Conservation (phyloP, 768 basidiomycete species). For the Pisolithus microcarpus region DNA sequence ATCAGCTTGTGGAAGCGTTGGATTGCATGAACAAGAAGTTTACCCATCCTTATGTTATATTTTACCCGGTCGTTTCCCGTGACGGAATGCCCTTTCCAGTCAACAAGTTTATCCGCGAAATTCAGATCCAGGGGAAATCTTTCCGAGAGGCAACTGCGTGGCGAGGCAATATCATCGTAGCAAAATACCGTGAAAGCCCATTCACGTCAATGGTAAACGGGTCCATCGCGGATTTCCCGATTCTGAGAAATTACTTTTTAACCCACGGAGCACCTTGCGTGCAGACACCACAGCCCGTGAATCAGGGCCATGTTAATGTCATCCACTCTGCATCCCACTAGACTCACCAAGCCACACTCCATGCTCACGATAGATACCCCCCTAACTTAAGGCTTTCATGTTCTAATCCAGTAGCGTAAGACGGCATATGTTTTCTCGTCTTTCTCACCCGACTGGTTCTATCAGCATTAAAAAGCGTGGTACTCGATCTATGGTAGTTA, state of each 20-base stretch:
- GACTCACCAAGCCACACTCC: neutral
- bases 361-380: neutral
- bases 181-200: slow-evolving; percentile 50
- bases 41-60: slow-evolving; percentile 71
- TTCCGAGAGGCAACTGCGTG: slow-evolving; percentile 63
- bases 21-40: slow-evolving; percentile 79
- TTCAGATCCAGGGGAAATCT: slow-evolving; percentile 63
- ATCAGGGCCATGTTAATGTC: neutral
- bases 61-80: slow-evolving; percentile 68
- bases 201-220: slow-evolving; percentile 56
- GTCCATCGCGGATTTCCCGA: slow-evolving; percentile 80
- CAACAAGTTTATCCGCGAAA: slow-evolving; percentile 69
- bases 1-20: slow-evolving; percentile 63
- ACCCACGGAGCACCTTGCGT: slow-evolving; percentile 51
- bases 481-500: neutral
- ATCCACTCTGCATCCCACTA: neutral
- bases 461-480: too few species aligned
- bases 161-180: slow-evolving; percentile 75
- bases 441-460: too few species aligned
- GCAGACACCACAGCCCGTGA: slow-evolving; percentile 13
- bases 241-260: slow-evolving; percentile 72
- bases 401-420: neutral
- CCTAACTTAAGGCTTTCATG: neutral
- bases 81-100: slow-evolving; percentile 78
- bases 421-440: too few species aligned